These are phyloP conservation scores for Talaromyces wortmannii DNA, from an alignment of 495 filamentous ascomycete genomes.

Conservation along the genomic window DNA sequence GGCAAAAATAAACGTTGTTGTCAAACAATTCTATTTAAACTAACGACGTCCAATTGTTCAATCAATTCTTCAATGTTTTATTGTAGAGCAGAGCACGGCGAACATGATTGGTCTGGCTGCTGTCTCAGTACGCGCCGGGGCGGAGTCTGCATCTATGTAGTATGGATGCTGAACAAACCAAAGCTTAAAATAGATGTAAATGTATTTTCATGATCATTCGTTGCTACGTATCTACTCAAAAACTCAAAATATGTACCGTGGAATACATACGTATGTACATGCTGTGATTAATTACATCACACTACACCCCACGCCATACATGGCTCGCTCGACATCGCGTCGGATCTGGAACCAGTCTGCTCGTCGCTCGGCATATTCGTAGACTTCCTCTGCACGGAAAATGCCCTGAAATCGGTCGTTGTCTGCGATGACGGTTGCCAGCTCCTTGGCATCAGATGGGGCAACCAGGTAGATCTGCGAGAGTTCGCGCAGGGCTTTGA, in stretches of 20 bases:
- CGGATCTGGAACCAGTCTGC: constrained; percentile 92
- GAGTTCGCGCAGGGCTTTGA: constrained; percentile 84
- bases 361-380: constrained; percentile 89
- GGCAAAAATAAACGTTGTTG: too few relatives aligned
- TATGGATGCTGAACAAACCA: not conserved
- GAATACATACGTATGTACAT: constrained; percentile 3
- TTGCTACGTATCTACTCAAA: too few relatives aligned
- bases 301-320: constrained; percentile 91
- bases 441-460: constrained; percentile 80
- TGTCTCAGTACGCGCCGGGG: not conserved
- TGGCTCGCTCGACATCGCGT: constrained; percentile 84
- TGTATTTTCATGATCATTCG: too few relatives aligned
- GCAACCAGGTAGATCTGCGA: constrained; percentile 95
- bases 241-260: not conserved
- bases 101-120: too few relatives aligned
- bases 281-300: constrained; percentile 58
- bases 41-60: too few relatives aligned
- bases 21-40: too few relatives aligned
- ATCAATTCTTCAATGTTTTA: too few relatives aligned
- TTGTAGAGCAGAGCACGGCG: too few relatives aligned
- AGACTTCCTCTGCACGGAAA: constrained; percentile 92
- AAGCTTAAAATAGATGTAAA: too few relatives aligned
- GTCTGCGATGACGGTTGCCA: constrained; percentile 92
- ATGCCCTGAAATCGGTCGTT: constrained; percentile 83
- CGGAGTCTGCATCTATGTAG: not conserved